Percentiles rank a stretch among this genome's conserved stretches.
These are phyloP conservation scores for Iris pallida DNA, from an alignment of 116 monocot species.

Conservation along the genomic window DNA sequence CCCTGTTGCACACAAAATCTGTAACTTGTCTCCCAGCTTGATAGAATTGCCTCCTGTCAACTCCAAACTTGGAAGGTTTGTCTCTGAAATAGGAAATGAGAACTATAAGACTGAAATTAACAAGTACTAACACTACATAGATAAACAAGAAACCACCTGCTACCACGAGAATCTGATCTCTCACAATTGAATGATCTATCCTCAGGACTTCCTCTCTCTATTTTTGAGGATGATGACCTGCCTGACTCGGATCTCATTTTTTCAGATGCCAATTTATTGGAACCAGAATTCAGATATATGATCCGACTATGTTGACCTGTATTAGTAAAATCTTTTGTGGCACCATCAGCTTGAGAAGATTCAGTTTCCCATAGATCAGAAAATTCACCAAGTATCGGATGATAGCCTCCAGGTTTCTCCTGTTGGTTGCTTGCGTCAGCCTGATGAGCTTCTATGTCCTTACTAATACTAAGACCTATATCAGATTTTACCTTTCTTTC, in stretches of 20 bases:
- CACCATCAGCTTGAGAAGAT: background rate
- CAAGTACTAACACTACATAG: background rate
- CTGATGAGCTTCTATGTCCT: background rate
- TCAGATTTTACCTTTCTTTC: conserved; percentile 5
- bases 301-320: background rate
- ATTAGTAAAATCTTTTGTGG: background rate
- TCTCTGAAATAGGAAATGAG: conserved; percentile 18
- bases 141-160: conserved; percentile 11
- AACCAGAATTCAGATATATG: conserved; percentile 7
- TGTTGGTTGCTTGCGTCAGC: background rate
- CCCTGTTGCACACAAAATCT: background rate
- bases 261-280: background rate
- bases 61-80: conserved; percentile 9
- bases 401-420: background rate
- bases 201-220: background rate
- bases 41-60: conserved; percentile 2
- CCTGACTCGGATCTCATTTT: conserved; percentile 9
- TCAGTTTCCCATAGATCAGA: background rate
- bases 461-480: background rate
- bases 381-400: background rate
- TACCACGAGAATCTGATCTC: conserved; percentile 6
- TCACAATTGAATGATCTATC: background rate
- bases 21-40: conserved; percentile 1
- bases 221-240: conserved; percentile 1
- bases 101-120: background rate